These are phyloP conservation scores for Diplocarpon mali DNA, from an alignment of 2,329 filamentous ascomycete genomes.

Conservation along the genomic window DNA sequence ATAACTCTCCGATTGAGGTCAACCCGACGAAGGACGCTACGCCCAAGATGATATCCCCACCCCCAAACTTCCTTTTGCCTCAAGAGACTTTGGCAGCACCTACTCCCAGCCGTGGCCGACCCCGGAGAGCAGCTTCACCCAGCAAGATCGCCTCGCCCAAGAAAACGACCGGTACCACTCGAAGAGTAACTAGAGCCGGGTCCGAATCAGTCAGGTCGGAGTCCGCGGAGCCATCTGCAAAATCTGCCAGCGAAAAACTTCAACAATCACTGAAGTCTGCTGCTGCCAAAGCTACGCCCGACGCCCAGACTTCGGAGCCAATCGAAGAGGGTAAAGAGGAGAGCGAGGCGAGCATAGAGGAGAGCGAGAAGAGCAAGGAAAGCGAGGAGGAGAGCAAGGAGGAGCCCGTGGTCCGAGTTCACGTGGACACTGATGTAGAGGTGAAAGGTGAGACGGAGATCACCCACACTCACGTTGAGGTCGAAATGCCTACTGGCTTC, in stretches of 20 bases:
- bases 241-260: constrained; percentile 35
- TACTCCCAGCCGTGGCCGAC: constrained; percentile 32
- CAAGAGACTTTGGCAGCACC: constrained; percentile 28
- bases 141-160: constrained; percentile 39
- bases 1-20: constrained; percentile 64
- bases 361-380: not conserved
- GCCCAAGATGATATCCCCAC: constrained; percentile 66
- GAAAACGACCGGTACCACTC: constrained; percentile 21
- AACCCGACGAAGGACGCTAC: constrained; percentile 33
- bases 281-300: constrained; percentile 22
- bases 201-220: constrained; percentile 26
- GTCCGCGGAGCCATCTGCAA: constrained; percentile 35
- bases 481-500: constrained; percentile 60
- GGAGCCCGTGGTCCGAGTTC: constrained; percentile 53
- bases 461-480: constrained; percentile 60
- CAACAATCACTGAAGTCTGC: constrained; percentile 37
- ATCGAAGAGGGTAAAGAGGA: constrained; percentile 20
- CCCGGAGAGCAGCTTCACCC: constrained; percentile 48
- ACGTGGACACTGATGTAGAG: constrained; percentile 54
- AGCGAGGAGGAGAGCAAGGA: constrained; percentile 18
- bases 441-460: constrained; percentile 49
- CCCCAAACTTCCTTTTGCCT: constrained; percentile 56
- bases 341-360: constrained; percentile 22
- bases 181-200: constrained; percentile 32
- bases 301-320: not conserved